Evolutionary conservation across 768 basidiomycete genomes (phyloP).

Genomic region (Symmetrospora coprosmae): DNA sequence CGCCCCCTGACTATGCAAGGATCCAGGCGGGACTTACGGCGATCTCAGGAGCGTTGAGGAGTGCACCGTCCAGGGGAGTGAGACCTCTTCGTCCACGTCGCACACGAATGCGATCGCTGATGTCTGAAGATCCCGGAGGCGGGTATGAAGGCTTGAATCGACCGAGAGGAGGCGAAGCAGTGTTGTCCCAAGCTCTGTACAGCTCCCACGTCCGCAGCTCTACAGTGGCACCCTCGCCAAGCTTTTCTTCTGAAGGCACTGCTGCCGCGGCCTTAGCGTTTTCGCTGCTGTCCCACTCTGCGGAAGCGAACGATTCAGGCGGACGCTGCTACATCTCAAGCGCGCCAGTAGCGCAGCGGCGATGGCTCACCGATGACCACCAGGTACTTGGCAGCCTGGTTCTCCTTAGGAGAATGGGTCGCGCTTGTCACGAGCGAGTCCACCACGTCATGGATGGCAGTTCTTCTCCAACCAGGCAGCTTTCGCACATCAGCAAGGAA

Average conservation of each 20-base stretch:
- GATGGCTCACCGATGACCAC: constrained; percentile 4
- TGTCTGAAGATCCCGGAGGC: constrained; percentile 25
- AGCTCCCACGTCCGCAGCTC: constrained; percentile 2
- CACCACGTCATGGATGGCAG: constrained; percentile 4
- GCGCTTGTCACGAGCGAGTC: constrained; percentile 12
- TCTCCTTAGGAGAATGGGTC: background rate
- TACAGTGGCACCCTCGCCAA: background rate
- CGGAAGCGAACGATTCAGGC: background rate
- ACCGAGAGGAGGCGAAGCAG: background rate
- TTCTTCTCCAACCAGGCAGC: background rate
- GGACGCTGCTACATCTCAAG: too few relatives aligned
- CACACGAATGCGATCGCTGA: constrained; percentile 35
- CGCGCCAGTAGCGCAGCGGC: too few relatives aligned
- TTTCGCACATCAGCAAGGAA: background rate
- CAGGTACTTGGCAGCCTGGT: constrained; percentile 10
- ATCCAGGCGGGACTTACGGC: constrained; percentile 20
- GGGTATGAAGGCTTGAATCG: constrained; percentile 21
- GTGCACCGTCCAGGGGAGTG: constrained; percentile 35
- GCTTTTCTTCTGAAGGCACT: background rate
- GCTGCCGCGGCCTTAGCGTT: background rate
- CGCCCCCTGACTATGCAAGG: too few relatives aligned
- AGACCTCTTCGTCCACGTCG: constrained; percentile 34
- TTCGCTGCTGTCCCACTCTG: background rate
- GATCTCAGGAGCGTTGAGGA: constrained; percentile 35
- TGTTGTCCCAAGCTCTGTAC: constrained; percentile 18